A percentile compares a stretch with the other conserved stretches of the same genome.
Conservation (phyloP, 2,329 filamentous ascomycete species). For the Penicillium sp. region DNA sequence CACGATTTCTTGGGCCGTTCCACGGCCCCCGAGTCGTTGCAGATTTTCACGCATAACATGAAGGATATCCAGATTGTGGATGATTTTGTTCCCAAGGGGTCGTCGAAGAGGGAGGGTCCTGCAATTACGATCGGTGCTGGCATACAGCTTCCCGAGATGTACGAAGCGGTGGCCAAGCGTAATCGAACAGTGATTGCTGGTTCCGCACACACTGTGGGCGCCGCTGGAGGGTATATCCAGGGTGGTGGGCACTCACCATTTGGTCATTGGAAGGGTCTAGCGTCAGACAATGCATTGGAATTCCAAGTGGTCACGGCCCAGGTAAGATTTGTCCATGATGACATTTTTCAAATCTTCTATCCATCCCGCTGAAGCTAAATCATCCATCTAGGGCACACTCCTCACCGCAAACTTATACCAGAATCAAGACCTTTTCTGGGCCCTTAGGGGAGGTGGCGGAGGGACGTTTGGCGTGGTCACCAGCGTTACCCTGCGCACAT, state of each 20-base stretch:
- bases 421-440: conserved; percentile 53
- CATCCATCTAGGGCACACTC: conserved; percentile 10
- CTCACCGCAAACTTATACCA: conserved; percentile 23
- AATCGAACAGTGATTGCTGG: conserved; percentile 17
- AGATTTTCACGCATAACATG: conserved; percentile 43
- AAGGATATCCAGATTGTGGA: conserved; percentile 33
- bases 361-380: not conserved
- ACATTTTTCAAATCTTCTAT: not conserved
- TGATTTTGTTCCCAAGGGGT: conserved; percentile 29
- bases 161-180: conserved; percentile 15
- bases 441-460: conserved; percentile 58
- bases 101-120: conserved; percentile 16
- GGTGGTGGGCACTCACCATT: conserved; percentile 40
- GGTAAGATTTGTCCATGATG: conserved; percentile 25
- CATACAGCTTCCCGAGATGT: conserved; percentile 20
- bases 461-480: conserved; percentile 52
- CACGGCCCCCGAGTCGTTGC: conserved; percentile 38
- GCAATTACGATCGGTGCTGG: conserved; percentile 23
- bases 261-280: conserved; percentile 40
- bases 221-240: conserved; percentile 31
- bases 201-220: conserved; percentile 20
- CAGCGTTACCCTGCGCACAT: conserved; percentile 49
- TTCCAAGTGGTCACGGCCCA: conserved; percentile 34
- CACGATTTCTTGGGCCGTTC: conserved; percentile 43
- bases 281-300: conserved; percentile 42